Evolutionary conservation across 1,284 basidiomycete genomes (phyloP), one percentile per base, ranked within the genome.

Genomic region (Xerocomus minutiporus): DNA sequence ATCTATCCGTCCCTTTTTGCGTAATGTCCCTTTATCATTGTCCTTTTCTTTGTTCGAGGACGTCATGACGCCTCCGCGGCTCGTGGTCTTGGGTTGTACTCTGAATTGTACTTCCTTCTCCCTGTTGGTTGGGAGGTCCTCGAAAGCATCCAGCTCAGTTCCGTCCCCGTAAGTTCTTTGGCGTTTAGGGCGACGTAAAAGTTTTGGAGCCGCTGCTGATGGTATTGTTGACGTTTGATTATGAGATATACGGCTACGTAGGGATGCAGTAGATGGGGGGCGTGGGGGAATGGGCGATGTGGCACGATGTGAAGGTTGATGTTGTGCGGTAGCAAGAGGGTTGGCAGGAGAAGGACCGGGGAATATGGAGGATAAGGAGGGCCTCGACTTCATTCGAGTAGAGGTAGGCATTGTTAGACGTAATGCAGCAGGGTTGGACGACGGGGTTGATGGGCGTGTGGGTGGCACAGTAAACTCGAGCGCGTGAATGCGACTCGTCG

Each of bases 101-200:
- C 82, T 79, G 65, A 77, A 91, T 50, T 74, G 78, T 38, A 80
- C 78, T 68, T 93, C 91, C 63, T 86, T 85, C 56, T 93, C 89
- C 51, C 86, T 78, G 65, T 95, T 88, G 15, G 89, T 90, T 6
- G 86, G 86, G 40, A 98, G 77, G 70, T 98, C 95, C 35, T 96
- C 94, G 57, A 98, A 84, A 1, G 71, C 84, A 63, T 98, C 95
- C 45, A 98, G 75, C 71, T 97, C 95, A 8, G 91, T 93, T 6
- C 95, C 95, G 67, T 97, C 93, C 3, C 94, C 93, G 67, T 90
- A 97, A 15, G 80, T 77, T 53, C 83, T 78, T 53, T 75, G 74
- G 46, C 85, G 81, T 65, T 88, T 89, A 2, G 91, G 88, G 61
- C 83, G 77, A 52, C 85, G 83, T 48, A 94, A 72, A 12, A 91